Evolutionary conservation across 192 early-diverging fungal genomes (phyloP), one percentile per base, ranked within the genome.

Genomic region (Coemansia biformis): DNA sequence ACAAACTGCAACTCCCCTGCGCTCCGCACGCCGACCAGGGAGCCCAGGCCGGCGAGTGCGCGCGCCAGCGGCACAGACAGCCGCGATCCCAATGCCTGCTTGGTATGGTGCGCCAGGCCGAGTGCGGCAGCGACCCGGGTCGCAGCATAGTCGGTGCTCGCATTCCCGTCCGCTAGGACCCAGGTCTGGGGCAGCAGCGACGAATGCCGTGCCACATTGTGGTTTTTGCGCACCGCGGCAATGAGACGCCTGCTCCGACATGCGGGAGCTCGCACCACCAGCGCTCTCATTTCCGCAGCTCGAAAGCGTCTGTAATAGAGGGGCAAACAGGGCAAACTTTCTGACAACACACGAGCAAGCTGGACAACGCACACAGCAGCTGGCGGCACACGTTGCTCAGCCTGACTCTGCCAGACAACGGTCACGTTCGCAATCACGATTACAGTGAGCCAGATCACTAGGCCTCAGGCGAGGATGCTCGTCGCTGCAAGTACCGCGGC

Each of bases 101-200:
- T 66, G 28, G 38, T 54, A 10, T 46, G 51, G 15, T 51, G 49
- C 0, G 63, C 59, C 3, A 58, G 46, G 3, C 41, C 51, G 19
- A 74, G 63, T 8, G 54, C 46, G 2, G 34, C 21, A 5, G 70
- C 70, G 6, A 74, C 18, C 9, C 42, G 26, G 22, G 55, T 35
- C 1, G 59, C 46, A 18, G 36, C 40, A 44, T 54, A 31, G 22
- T 57, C 43, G 35, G 50, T 46, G 21, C 38, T 18, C 16, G 46
- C 16, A 31, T 58, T 45, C 14, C 54, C 48, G 19, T 38, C 45
- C 2, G 63, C 51, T 10, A 74, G 39, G 8, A 74, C 40, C 70
- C 70, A 74, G 10, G 54, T 37, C 30, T 53, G 48, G 16, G 63
- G 63, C 17, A 38, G 40, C 38, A 74, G 56, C 49, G 70, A 62